A percentile compares a stretch with the other conserved stretches of the same genome.
phyloP scores from a whole-genome alignment of 768 basidiomycete species.

The Solioccasus polychromus region DNA sequence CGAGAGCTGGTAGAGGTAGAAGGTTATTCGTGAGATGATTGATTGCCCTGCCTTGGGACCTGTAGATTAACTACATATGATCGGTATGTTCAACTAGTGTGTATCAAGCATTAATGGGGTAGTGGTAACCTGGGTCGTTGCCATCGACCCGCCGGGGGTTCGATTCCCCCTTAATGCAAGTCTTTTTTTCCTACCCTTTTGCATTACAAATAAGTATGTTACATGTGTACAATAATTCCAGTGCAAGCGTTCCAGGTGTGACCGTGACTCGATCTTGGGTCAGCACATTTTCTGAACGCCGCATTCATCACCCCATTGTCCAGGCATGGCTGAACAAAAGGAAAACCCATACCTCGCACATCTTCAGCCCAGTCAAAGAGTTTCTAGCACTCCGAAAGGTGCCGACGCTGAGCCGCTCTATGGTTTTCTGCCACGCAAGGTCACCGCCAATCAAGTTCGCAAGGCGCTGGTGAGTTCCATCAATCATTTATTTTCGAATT shows the following conservation, averaged over 20 bases:
- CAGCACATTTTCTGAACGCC: slow-evolving; percentile 13
- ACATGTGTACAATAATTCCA: too few species aligned
- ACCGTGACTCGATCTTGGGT: slow-evolving; percentile 8
- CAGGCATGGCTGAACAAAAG: slow-evolving; percentile 14
- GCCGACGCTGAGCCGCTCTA: slow-evolving; percentile 57
- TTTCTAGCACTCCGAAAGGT: slow-evolving; percentile 6
- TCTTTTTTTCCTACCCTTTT: too few species aligned
- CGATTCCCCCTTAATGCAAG: slow-evolving; percentile 82
- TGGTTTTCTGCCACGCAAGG: slow-evolving; percentile 71
- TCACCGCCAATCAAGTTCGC: slow-evolving; percentile 62
- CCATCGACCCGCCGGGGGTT: slow-evolving; percentile 86
- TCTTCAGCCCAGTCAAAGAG: slow-evolving; percentile 33
- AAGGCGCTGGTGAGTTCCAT: slow-evolving; percentile 59
- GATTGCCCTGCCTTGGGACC: too few species aligned
- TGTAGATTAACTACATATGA: too few species aligned
- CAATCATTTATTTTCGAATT: background rate
- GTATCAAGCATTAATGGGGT: slow-evolving; percentile 60
- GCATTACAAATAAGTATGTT: too few species aligned
- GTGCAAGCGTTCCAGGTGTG: too few species aligned
- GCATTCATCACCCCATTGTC: background rate
- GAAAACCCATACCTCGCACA: slow-evolving; percentile 60
- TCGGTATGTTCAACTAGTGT: too few species aligned
- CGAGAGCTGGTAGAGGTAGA: slow-evolving; percentile 65
- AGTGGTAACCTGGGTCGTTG: slow-evolving; percentile 68
- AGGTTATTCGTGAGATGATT: slow-evolving; percentile 66